phyloP scores from a whole-genome alignment of 2,329 filamentous ascomycete species.

The Fusarium torulosum region DNA sequence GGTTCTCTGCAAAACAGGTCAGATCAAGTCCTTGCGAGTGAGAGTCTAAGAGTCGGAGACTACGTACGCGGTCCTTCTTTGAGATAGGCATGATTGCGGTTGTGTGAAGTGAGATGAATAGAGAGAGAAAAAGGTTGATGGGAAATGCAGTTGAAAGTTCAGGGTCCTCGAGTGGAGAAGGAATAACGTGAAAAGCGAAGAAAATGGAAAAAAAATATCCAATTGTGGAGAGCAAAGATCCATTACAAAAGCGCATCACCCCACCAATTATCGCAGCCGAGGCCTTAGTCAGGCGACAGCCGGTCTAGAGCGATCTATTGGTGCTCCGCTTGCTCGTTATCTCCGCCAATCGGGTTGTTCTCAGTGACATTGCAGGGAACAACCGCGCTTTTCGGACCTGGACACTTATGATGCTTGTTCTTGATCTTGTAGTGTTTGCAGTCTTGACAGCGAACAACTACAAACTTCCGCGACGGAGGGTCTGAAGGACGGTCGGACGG shows the following conservation, averaged over 20 bases:
- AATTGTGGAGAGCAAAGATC: constrained; percentile 1
- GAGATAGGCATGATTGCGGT: constrained; percentile 47
- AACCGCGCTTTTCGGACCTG: too few species aligned
- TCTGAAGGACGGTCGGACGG: too few species aligned
- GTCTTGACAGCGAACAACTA: too few species aligned
- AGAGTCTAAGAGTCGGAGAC: too few species aligned
- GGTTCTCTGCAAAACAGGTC: constrained; percentile 54
- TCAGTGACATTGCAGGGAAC: too few species aligned
- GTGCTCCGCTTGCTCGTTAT: neutral
- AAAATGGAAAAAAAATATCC: constrained; percentile 33
- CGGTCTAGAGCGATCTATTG: constrained; percentile 11
- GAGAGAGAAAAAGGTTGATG: neutral
- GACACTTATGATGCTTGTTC: neutral
- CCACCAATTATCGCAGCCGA: constrained; percentile 13
- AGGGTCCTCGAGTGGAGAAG: constrained; percentile 19
- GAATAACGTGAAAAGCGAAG: constrained; percentile 13
- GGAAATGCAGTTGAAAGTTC: constrained; percentile 3
- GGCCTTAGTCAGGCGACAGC: constrained; percentile 9
- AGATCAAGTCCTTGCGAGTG: neutral
- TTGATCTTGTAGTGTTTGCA: too few species aligned
- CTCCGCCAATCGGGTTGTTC: neutral
- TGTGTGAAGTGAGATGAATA: neutral
- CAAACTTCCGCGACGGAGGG: too few species aligned
- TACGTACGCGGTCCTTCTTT: constrained; percentile 47
- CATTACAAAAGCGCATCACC: neutral